These are phyloP conservation scores for Yamadazyma tumulicola DNA, from an alignment of 805 yeast species.

Conservation along the genomic window DNA sequence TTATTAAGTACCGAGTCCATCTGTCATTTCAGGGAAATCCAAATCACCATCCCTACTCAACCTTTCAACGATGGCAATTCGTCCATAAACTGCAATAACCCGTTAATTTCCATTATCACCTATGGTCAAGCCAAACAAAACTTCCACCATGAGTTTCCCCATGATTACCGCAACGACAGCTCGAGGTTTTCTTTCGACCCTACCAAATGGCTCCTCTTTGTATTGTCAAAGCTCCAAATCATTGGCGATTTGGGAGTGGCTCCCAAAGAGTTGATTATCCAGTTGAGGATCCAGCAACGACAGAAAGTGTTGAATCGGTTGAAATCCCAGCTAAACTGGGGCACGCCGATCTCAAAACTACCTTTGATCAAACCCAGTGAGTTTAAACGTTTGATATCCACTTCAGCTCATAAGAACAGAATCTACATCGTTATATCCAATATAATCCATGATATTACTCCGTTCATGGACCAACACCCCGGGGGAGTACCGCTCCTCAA, in stretches of 20 bases:
- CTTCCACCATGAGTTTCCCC: slow-evolving; percentile 94
- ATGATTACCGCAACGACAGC: slow-evolving; percentile 77
- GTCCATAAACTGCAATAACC: slow-evolving; percentile 60
- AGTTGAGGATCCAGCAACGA: slow-evolving; percentile 54
- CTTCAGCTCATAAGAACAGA: slow-evolving; percentile 39
- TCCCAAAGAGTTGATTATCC: slow-evolving; percentile 69
- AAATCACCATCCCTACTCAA: slow-evolving; percentile 60
- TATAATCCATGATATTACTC: slow-evolving; percentile 89
- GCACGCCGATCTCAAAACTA: slow-evolving; percentile 83
- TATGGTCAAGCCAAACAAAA: slow-evolving; percentile 92
- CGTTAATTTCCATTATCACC: slow-evolving; percentile 59
- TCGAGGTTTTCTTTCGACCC: slow-evolving; percentile 82
- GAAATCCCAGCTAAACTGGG: slow-evolving; percentile 84
- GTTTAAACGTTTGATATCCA: slow-evolving; percentile 37
- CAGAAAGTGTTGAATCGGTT: slow-evolving; percentile 77
- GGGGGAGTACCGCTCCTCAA: slow-evolving; percentile 81
- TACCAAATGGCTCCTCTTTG: slow-evolving; percentile 68
- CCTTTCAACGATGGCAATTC: slow-evolving; percentile 57
- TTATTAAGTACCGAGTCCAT: slow-evolving; percentile 75
- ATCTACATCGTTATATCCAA: slow-evolving; percentile 83
- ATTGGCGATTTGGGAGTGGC: slow-evolving; percentile 59
- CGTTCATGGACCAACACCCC: slow-evolving; percentile 88
- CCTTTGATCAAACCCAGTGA: slow-evolving; percentile 59
- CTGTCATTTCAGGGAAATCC: slow-evolving; percentile 64
- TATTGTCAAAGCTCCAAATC: slow-evolving; percentile 50